Evolutionary conservation across 129 eudicot species (phyloP).

Genomic region (Saussurea involucrata): DNA sequence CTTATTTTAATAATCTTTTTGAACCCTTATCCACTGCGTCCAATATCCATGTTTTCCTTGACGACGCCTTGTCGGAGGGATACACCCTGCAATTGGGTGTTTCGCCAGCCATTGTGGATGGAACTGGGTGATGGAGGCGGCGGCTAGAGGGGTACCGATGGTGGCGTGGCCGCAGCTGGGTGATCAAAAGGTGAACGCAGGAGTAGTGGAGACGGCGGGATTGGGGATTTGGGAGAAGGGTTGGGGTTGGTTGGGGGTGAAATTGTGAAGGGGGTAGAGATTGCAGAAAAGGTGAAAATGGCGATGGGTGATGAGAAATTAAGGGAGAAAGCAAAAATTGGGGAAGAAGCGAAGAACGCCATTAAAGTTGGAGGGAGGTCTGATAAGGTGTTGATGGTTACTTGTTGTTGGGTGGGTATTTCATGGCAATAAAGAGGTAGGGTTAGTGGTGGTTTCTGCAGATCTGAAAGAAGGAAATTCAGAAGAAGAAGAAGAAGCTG

Average conservation of each 20-base stretch:
- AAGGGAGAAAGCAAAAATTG: no score
- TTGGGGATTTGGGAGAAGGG: conserved; percentile 45
- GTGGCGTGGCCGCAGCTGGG: conserved; percentile 57
- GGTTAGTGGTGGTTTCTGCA: conserved; percentile 25
- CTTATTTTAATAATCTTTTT: no score
- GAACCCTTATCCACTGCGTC: no score
- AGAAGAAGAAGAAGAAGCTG: conserved; percentile 60
- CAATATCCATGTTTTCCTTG: no score
- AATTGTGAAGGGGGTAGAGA: no score
- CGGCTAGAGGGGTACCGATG: conserved; percentile 39
- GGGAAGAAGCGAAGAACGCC: no score
- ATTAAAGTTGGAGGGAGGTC: no score
- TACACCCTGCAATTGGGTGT: conserved; percentile 42
- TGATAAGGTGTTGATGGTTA: no score
- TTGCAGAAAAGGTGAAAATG: no score
- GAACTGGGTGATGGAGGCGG: conserved; percentile 58
- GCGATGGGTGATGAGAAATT: no score
- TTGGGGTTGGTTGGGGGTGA: conserved; percentile 47
- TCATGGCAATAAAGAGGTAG: neutral
- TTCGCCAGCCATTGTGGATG: conserved; percentile 59
- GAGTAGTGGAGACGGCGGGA: conserved; percentile 42
- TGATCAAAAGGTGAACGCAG: conserved; percentile 52
- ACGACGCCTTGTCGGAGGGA: no score
- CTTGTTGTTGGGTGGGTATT: no score
- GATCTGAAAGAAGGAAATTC: conserved; percentile 67